These are phyloP conservation scores for Fraxinus excelsior DNA, from an alignment of 257 asterid genomes.

Conservation along the genomic window DNA sequence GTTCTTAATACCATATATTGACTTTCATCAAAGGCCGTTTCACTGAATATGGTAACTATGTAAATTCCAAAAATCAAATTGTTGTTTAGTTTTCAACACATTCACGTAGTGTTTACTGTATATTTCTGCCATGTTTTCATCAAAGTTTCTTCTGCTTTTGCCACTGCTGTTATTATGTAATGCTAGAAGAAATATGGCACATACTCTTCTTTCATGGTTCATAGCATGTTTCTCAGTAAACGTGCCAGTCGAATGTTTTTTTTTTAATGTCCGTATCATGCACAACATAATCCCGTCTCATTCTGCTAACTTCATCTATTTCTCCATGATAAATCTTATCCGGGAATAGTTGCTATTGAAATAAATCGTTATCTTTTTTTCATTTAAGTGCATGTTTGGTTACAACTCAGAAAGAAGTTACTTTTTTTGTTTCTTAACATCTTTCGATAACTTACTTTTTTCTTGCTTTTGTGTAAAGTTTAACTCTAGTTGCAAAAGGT, in stretches of 20 bases:
- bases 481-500: neutral
- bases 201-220: neutral
- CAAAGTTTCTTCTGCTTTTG: neutral
- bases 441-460: too few relatives aligned
- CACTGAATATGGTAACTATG: neutral
- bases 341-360: neutral
- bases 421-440: too few relatives aligned
- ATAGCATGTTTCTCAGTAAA: neutral
- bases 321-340: neutral
- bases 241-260: neutral
- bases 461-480: neutral
- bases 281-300: neutral
- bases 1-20: too few relatives aligned
- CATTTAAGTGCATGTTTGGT: neutral
- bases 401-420: neutral
- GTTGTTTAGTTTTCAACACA: neutral
- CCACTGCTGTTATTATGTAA: neutral
- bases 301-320: neutral
- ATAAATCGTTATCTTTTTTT: neutral
- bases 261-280: neutral
- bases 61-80: neutral
- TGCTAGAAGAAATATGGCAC: neutral
- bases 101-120: neutral
- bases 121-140: neutral
- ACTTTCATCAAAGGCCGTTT: neutral